Evolutionary conservation across 2,329 filamentous ascomycete genomes (phyloP).

Genomic region (Sclerotinia borealis): DNA sequence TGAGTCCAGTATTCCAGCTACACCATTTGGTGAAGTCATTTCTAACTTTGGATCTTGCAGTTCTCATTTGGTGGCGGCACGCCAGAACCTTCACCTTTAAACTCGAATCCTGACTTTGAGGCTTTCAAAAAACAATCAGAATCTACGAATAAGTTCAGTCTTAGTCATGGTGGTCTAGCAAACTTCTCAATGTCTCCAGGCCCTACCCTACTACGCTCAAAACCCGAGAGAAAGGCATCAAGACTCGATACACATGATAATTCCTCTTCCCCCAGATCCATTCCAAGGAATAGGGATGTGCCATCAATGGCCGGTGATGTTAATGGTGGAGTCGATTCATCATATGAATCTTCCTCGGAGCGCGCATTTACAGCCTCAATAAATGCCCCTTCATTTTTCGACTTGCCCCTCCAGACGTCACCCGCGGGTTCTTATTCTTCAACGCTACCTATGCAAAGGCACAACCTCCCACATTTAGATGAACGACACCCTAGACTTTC

Average conservation of each 20-base stretch:
- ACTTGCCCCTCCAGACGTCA: conserved; percentile 43
- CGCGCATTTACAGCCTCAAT: conserved; percentile 27
- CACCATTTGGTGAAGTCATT: neutral
- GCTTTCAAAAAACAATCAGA: conserved; percentile 72
- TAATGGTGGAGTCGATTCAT: conserved; percentile 43
- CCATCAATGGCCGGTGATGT: conserved; percentile 36
- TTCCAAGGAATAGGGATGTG: conserved; percentile 16
- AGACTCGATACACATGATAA: conserved; percentile 21
- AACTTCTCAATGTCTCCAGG: conserved; percentile 39
- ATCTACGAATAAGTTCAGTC: conserved; percentile 48
- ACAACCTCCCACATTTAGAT: conserved; percentile 34
- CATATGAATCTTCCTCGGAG: conserved; percentile 45
- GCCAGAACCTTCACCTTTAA: conserved; percentile 63
- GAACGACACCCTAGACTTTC: conserved; percentile 51
- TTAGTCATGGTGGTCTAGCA: conserved; percentile 38
- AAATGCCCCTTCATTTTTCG: conserved; percentile 32
- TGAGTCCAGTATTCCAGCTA: neutral
- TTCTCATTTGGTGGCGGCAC: conserved; percentile 63
- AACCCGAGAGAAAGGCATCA: conserved; percentile 22
- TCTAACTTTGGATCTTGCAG: neutral
- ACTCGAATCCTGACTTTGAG: conserved; percentile 77
- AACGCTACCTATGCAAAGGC: conserved; percentile 22
- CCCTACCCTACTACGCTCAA: conserved; percentile 16
- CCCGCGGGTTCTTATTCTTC: conserved; percentile 37
- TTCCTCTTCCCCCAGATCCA: conserved; percentile 22